Evolutionary conservation across 352 stramenopile genomes (phyloP).

Genomic region (Pythium monospermum): DNA sequence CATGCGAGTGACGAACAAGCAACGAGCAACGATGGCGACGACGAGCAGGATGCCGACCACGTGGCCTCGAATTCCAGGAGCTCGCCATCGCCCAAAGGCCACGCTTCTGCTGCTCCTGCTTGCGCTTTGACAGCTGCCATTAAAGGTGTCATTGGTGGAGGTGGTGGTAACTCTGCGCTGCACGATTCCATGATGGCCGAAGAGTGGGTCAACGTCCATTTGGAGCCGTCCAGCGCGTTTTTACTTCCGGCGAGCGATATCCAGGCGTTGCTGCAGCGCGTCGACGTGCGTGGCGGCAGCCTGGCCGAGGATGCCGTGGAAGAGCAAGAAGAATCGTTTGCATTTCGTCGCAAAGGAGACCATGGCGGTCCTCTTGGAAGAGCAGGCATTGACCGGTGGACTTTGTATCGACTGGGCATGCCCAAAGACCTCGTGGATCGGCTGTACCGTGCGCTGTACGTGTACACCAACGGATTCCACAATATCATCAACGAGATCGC

Average conservation of each 20-base stretch:
- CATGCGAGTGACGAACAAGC: not conserved
- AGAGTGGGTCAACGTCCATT: conserved; percentile 74
- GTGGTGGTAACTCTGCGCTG: too few species aligned
- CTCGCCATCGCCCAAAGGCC: not conserved
- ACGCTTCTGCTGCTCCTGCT: not conserved
- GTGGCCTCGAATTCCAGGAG: not conserved
- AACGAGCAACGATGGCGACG: not conserved
- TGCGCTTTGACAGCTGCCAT: not conserved
- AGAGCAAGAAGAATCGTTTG: conserved; percentile 38
- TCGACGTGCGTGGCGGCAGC: conserved; percentile 15
- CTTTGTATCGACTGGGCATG: conserved; percentile 70
- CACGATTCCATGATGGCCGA: conserved; percentile 70
- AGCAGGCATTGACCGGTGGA: conserved; percentile 66
- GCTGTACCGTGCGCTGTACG: conserved; percentile 75
- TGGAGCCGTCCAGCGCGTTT: conserved; percentile 49
- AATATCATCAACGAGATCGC: conserved; percentile 81
- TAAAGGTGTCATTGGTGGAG: conserved; percentile 17
- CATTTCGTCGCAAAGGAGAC: conserved; percentile 34
- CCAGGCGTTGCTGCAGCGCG: conserved; percentile 28
- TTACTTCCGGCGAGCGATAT: conserved; percentile 51
- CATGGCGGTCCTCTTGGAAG: conserved; percentile 39
- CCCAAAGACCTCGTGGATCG: conserved; percentile 72
- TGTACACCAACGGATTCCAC: conserved; percentile 84
- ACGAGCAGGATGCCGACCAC: not conserved
- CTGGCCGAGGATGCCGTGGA: conserved; percentile 30